Conservation (phyloP, 169 alveolate genomes). For the Nephromyces sp. region DNA sequence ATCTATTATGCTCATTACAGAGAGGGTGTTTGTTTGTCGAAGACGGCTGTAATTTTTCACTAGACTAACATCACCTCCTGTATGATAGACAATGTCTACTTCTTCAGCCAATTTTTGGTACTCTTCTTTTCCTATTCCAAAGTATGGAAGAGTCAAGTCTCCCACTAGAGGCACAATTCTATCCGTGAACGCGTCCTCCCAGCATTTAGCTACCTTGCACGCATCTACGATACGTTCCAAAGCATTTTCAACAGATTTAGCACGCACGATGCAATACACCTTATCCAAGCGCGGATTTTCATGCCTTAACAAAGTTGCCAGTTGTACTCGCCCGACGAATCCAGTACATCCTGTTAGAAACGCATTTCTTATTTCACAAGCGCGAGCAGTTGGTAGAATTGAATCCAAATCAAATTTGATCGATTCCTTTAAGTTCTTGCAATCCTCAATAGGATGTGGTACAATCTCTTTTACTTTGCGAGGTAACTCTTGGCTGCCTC, state of each 20-base stretch:
- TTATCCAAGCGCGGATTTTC: slow-evolving; percentile 5
- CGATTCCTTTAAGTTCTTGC: slow-evolving; percentile 7
- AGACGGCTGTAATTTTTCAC: slow-evolving; percentile 46
- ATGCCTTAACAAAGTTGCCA: slow-evolving; percentile 30
- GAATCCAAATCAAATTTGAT: slow-evolving; percentile 34
- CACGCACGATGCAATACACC: slow-evolving; percentile 48
- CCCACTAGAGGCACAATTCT: slow-evolving; percentile 43
- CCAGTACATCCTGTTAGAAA: slow-evolving; percentile 54
- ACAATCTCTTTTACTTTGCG: slow-evolving; percentile 1
- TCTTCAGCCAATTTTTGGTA: slow-evolving; percentile 31
- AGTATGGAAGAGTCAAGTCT: slow-evolving; percentile 37
- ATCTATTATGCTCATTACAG: slow-evolving; percentile 30
- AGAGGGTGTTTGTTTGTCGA: slow-evolving; percentile 44
- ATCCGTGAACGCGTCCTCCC: slow-evolving; percentile 35
- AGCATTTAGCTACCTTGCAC: slow-evolving; percentile 47
- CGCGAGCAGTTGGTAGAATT: slow-evolving; percentile 28
- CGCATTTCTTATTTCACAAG: slow-evolving; percentile 30
- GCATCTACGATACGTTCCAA: slow-evolving; percentile 42
- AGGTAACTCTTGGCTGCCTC: not conserved
- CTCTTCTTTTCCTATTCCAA: slow-evolving; percentile 42
- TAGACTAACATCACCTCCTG: slow-evolving; percentile 55
- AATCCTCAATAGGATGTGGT: slow-evolving; percentile 46
- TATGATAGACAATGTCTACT: slow-evolving; percentile 51
- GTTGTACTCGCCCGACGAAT: slow-evolving; percentile 49
- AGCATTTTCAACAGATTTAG: slow-evolving; percentile 35